Evolutionary conservation across 192 early-diverging fungal genomes (phyloP), one percentile per base, ranked within the genome.

Genomic region (Entomortierella lignicola): DNA sequence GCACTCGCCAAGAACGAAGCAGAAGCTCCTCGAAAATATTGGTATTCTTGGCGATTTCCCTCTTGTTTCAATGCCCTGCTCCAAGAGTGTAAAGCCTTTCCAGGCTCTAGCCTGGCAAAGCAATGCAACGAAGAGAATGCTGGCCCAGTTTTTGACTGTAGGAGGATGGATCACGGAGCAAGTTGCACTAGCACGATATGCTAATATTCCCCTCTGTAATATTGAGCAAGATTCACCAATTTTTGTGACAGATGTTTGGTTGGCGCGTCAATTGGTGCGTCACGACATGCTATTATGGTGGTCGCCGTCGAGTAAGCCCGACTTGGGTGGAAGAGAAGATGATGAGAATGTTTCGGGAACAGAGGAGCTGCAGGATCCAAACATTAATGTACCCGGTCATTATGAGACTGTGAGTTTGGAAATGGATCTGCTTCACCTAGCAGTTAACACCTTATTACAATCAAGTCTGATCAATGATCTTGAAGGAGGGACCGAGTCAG

Each of bases 201-300:
- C 92, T 2, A 90, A 96, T 71, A 84, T 97, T 1, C 98, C 98
- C 2, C 64, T 99, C 18, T 94, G 97, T 67, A 99, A 99, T 75
- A 88, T 99, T 62, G 85, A 86, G 0, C 85, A 91, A 50, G 96
- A 98, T 63, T 91, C 92, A 18, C 85, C 92, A 30, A 55, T 97
- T 21, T 97, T 93, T 53, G 72, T 95, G 31, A 84, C 93, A 0
- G 98, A 99, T 74, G 68, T 99, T 11, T 86, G 91, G 18, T 92
- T 97, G 77, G 94, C 96, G 0, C 85, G 96, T 50, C 85, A 87
- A n/a, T 82, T 99, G 62, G 80, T 84, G 18, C 81, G 88, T n/a
- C 84, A 89, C 26, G 94, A 95, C 55, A 91, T 94, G 81, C 70
- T 99, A 1, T 71, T 98, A 31, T 99, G 98, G 98, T 97, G 91